Percentiles rank a stretch among this genome's conserved stretches.
Conservation (phyloP, 768 basidiomycete species). For the Lentinula edodes region DNA sequence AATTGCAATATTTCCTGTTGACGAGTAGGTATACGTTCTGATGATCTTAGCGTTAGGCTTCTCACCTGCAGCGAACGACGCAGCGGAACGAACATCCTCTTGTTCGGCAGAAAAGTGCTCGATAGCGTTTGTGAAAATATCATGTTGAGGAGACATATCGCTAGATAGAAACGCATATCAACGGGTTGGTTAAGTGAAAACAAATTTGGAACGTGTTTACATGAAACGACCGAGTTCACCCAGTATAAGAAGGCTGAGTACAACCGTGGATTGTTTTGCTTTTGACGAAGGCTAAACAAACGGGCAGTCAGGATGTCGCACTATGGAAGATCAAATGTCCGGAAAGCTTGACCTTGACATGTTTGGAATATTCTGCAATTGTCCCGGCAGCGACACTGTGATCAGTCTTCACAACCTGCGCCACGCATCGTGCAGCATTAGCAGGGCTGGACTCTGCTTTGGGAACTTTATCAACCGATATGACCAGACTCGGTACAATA, state of each 20-base stretch:
- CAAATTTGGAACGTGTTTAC: conserved; percentile 36
- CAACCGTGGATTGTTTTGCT: conserved; percentile 60
- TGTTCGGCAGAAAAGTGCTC: conserved; percentile 71
- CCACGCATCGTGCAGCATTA: conserved; percentile 84
- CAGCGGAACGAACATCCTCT: conserved; percentile 85
- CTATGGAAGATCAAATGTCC: background rate
- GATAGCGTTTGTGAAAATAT: conserved; percentile 73
- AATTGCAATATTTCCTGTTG: conserved; percentile 86
- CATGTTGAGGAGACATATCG: conserved; percentile 78
- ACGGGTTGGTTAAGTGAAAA: background rate
- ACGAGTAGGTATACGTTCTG: background rate
- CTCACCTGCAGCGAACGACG: conserved; percentile 89
- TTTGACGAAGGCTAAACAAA: conserved; percentile 44
- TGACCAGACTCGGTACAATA: conserved; percentile 71
- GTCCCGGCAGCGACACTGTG: conserved; percentile 73
- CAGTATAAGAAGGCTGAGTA: conserved; percentile 81
- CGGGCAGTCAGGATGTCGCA: no score
- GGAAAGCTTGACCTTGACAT: conserved; percentile 54
- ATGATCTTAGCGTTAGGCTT: background rate
- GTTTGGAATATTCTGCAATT: conserved; percentile 79
- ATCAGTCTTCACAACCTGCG: conserved; percentile 69
- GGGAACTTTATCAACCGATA: conserved; percentile 57
- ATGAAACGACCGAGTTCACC: conserved; percentile 92
- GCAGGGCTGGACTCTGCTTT: conserved; percentile 50
- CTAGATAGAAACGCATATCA: conserved; percentile 33